These are phyloP conservation scores for Emergomyces africanus DNA, from an alignment of 2,329 filamentous ascomycete species.

Conservation along the genomic window DNA sequence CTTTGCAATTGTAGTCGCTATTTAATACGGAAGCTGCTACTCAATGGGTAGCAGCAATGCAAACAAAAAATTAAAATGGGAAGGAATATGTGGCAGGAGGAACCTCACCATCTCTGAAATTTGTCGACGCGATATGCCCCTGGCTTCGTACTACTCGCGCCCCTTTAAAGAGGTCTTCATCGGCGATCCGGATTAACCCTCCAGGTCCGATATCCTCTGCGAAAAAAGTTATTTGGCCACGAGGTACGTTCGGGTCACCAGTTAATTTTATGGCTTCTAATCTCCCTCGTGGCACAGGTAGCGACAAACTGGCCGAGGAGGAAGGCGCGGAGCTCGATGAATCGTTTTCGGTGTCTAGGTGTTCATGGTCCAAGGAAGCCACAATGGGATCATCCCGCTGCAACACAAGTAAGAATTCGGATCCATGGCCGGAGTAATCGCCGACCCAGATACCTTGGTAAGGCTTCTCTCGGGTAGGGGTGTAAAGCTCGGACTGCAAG, in stretches of 20 bases:
- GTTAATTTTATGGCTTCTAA: constrained; percentile 84
- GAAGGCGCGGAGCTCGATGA: background rate
- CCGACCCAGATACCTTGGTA: constrained; percentile 89
- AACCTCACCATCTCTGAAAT: constrained; percentile 57
- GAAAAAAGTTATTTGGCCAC: constrained; percentile 72
- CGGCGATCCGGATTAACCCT: constrained; percentile 52
- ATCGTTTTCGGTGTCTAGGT: background rate
- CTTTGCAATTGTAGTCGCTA: background rate
- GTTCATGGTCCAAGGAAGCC: background rate
- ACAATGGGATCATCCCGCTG: constrained; percentile 45
- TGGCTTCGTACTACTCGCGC: constrained; percentile 58
- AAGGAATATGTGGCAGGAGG: background rate
- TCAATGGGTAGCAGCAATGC: background rate
- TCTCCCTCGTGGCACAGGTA: constrained; percentile 34
- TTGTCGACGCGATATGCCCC: constrained; percentile 64
- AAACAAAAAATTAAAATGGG: background rate
- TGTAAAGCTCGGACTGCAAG: constrained; percentile 62
- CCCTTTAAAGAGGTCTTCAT: constrained; percentile 58
- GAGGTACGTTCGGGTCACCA: constrained; percentile 77
- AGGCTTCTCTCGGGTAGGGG: constrained; percentile 64
- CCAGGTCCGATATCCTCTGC: constrained; percentile 59
- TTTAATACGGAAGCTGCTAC: background rate
- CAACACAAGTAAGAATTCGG: constrained; percentile 72
- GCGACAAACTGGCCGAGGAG: background rate
- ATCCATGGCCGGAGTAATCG: constrained; percentile 78